Evolutionary conservation across 2,329 filamentous ascomycete genomes (phyloP).

Genomic region (Nemania diffusa): DNA sequence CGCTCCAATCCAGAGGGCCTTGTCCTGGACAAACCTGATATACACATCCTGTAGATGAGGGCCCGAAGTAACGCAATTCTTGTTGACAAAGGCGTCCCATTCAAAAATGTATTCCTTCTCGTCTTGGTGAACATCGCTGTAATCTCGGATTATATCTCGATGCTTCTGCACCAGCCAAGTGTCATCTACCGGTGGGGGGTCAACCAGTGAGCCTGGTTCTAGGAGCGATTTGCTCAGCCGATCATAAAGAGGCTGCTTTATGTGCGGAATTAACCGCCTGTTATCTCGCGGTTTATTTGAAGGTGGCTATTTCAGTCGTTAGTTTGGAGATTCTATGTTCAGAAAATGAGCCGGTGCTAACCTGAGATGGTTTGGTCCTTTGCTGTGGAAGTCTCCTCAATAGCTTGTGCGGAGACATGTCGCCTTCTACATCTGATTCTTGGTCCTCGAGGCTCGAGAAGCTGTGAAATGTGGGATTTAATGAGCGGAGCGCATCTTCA

Average conservation of each 20-base stretch:
- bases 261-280: constrained; percentile 59
- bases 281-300: constrained; percentile 43
- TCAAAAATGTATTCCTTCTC: constrained; percentile 69
- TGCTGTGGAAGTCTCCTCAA: constrained; percentile 37
- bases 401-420: constrained; percentile 41
- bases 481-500: constrained; percentile 42
- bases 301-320: constrained; percentile 35
- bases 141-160: constrained; percentile 66
- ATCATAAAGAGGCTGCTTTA: constrained; percentile 65
- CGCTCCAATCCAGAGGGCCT: constrained; percentile 63
- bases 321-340: constrained; percentile 11
- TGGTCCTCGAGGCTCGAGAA: constrained; percentile 41
- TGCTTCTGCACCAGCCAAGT: constrained; percentile 69
- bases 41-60: constrained; percentile 64
- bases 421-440: constrained; percentile 44
- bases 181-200: constrained; percentile 57
- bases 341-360: constrained; percentile 29
- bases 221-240: constrained; percentile 65
- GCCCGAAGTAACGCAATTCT: constrained; percentile 61
- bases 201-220: constrained; percentile 59
- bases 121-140: constrained; percentile 62
- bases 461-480: constrained; percentile 39
- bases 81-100: constrained; percentile 67
- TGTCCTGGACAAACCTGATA: constrained; percentile 61
- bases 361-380: constrained; percentile 36